A percentile compares a stretch with the other conserved stretches of the same genome.
Evolutionary conservation across 306 rosid species (phyloP).

Genomic region (Pterocarpus macrocarpus): DNA sequence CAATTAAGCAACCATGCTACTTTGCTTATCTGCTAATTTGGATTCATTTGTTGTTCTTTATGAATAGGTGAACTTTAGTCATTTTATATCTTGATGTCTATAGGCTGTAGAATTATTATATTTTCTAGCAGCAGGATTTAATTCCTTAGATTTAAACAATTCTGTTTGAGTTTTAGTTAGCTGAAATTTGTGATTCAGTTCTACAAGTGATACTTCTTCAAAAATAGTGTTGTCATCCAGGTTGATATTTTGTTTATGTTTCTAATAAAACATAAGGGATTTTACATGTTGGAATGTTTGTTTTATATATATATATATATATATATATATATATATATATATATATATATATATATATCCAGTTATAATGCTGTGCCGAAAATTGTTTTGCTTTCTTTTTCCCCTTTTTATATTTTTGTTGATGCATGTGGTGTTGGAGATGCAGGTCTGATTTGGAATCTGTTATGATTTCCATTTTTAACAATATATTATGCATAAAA

Average conservation of each 20-base stretch:
- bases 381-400: not conserved
- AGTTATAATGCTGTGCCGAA: conserved; percentile 20
- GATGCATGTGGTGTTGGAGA: conserved; percentile 48
- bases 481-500: conserved; percentile 54
- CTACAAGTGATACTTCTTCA: conserved; percentile 13
- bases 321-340: not conserved
- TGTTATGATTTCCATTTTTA: conserved; percentile 64
- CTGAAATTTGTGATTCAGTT: conserved; percentile 36
- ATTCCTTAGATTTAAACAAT: conserved; percentile 21
- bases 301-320: not conserved
- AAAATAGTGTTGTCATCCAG: conserved; percentile 6
- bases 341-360: conserved; percentile 3
- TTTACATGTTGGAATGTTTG: conserved; percentile 19
- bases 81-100: conserved; percentile 11
- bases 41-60: conserved; percentile 10
- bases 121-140: conserved; percentile 14
- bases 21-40: conserved; percentile 9
- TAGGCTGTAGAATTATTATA: not conserved
- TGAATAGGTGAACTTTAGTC: not conserved
- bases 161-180: conserved; percentile 23
- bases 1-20: conserved; percentile 4
- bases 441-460: conserved; percentile 90
- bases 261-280: conserved; percentile 4
- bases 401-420: conserved; percentile 33
- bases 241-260: conserved; percentile 25